Conservation (phyloP, 495 filamentous ascomycete genomes). For the Trichodelitschia bisporula region DNA sequence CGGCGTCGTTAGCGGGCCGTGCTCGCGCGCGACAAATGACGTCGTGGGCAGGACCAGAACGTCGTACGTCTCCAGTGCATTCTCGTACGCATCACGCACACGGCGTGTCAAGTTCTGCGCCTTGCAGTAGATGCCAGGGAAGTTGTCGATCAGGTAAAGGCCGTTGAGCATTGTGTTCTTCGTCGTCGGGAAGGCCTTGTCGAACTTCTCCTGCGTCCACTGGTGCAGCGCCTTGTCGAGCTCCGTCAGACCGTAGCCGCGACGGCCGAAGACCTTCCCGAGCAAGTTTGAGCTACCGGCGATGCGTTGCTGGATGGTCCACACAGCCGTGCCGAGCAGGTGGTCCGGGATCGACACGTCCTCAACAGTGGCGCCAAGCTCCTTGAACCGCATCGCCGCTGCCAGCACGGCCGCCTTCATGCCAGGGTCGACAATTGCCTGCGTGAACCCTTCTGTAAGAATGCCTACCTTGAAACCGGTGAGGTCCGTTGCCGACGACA, state of each 20-base stretch:
- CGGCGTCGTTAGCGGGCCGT: slow-evolving; percentile 6
- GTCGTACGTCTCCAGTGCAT: slow-evolving; percentile 18
- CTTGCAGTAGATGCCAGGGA: slow-evolving; percentile 17
- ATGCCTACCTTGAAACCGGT: slow-evolving; percentile 27
- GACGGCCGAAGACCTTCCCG: neutral
- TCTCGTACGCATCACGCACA: slow-evolving; percentile 22
- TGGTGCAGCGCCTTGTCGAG: neutral
- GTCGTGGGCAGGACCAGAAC: slow-evolving; percentile 22
- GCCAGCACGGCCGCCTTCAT: slow-evolving; percentile 19
- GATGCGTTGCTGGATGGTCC: slow-evolving; percentile 12
- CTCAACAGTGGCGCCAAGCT: slow-evolving; percentile 25
- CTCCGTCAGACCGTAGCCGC: neutral
- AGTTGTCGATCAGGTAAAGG: neutral
- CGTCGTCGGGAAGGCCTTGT: neutral
- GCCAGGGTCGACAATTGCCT: slow-evolving; percentile 18
- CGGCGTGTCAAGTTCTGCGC: slow-evolving; percentile 19
- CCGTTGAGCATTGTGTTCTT: neutral
- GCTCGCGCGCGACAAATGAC: slow-evolving; percentile 16
- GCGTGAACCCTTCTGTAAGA: slow-evolving; percentile 23
- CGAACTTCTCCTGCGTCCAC: neutral
- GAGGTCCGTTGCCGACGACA: neutral
- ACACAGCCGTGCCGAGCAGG: slow-evolving; percentile 21
- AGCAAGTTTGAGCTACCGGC: neutral
- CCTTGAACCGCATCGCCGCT: slow-evolving; percentile 21
- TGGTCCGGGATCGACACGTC: slow-evolving; percentile 29